A percentile compares a stretch with the other conserved stretches of the same genome.
These are phyloP conservation scores for Thelonectria discophora DNA, from an alignment of 2,329 filamentous ascomycete genomes.

Conservation along the genomic window DNA sequence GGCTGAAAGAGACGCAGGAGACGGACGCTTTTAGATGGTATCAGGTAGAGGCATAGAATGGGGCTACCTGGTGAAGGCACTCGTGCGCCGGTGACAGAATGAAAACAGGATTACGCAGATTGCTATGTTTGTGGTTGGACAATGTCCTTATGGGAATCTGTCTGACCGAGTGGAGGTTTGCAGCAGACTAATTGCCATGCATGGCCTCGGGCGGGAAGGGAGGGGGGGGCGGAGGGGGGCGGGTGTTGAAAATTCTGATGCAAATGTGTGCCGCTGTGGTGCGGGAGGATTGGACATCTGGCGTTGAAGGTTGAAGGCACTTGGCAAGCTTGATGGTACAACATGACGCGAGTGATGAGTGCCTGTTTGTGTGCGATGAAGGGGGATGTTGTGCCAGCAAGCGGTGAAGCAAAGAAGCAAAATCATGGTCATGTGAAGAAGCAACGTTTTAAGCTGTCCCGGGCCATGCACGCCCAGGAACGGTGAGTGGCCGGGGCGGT, in stretches of 20 bases:
- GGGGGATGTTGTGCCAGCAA: too few species aligned
- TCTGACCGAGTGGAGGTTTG: neutral
- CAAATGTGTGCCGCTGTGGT: neutral
- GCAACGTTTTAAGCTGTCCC: too few species aligned
- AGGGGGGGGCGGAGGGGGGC: too few species aligned
- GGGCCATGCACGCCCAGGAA: too few species aligned
- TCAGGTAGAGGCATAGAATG: slow-evolving; percentile 6
- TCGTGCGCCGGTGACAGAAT: slow-evolving; percentile 3
- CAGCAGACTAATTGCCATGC: neutral
- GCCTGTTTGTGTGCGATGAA: neutral
- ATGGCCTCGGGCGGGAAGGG: neutral
- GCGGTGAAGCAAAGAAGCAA: too few species aligned
- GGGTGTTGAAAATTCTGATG: neutral
- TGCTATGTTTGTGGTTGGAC: neutral
- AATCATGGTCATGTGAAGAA: too few species aligned
- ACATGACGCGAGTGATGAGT: neutral
- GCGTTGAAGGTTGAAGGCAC: neutral
- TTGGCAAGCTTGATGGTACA: neutral
- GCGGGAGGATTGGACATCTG: too few species aligned
- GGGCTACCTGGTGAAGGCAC: slow-evolving; percentile 1
- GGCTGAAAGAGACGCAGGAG: slow-evolving; percentile 7
- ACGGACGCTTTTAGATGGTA: slow-evolving; percentile 4
- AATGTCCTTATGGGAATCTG: neutral
- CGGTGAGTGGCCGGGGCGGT: too few species aligned
- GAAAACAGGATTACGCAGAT: neutral